These are phyloP conservation scores for Fibroporia radiculosa DNA, from an alignment of 768 basidiomycete genomes.

Conservation along the genomic window DNA sequence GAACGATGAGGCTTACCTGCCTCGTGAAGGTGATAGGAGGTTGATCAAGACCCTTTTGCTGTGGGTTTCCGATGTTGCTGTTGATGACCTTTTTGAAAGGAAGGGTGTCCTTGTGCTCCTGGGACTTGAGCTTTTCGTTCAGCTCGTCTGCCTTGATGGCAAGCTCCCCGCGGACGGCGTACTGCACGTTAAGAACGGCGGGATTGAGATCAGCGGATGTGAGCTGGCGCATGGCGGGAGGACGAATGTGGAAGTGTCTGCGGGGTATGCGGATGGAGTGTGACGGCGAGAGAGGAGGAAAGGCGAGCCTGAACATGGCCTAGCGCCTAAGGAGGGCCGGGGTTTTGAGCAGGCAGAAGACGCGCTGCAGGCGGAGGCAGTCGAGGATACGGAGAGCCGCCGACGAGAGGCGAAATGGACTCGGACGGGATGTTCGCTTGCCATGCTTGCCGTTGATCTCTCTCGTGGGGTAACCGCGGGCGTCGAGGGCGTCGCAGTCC, in stretches of 20 bases:
- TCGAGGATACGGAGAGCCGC: conserved; percentile 1
- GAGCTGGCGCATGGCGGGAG: conserved; percentile 32
- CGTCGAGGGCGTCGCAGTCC: not conserved
- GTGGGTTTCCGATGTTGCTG: conserved; percentile 97
- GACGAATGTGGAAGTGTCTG: not conserved
- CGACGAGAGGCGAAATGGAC: not conserved
- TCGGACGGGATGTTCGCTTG: no score
- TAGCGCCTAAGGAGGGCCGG: no score
- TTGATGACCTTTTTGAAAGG: conserved; percentile 88
- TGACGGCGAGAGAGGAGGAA: not conserved
- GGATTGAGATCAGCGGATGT: conserved; percentile 75
- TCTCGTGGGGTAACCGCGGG: not conserved
- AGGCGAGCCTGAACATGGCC: conserved; percentile 1
- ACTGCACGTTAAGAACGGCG: conserved; percentile 79
- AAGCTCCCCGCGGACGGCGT: conserved; percentile 95
- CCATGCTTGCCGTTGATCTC: not conserved
- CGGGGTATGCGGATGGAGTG: not conserved
- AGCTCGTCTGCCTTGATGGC: conserved; percentile 89
- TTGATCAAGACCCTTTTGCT: conserved; percentile 92
- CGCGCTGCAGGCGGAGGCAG: conserved; percentile 10
- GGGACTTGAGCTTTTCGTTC: conserved; percentile 55
- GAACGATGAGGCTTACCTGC: conserved; percentile 46
- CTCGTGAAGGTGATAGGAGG: conserved; percentile 86
- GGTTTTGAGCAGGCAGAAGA: conserved; percentile 2
- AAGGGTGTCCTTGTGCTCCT: conserved; percentile 38